Conservation (phyloP, 371 early-diverging fungal species). For the Zopfochytrium polystomum region DNA sequence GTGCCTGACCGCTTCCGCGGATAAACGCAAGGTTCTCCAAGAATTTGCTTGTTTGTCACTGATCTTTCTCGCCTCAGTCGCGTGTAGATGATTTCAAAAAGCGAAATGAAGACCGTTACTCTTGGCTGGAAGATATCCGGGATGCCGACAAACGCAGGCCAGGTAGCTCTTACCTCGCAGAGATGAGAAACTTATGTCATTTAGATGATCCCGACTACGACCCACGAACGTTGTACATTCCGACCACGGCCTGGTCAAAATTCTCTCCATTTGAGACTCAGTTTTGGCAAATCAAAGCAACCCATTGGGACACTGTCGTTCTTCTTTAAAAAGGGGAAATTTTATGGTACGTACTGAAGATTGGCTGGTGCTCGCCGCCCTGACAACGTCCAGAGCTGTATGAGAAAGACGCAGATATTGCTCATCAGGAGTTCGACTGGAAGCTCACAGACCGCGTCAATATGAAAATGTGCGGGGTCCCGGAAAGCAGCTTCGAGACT, state of each 20-base stretch:
- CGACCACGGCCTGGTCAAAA: conserved; percentile 68
- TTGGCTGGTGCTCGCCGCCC: neutral
- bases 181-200: neutral
- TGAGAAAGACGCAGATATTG: conserved; percentile 98
- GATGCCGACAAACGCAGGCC: conserved; percentile 67
- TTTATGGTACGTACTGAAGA: conserved; percentile 67
- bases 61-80: no score
- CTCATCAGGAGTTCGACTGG: conserved; percentile 94
- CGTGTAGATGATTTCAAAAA: conserved; percentile 55
- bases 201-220: conserved; percentile 86
- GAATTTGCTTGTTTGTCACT: no score
- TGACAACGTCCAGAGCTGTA: conserved; percentile 79
- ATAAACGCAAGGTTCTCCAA: no score
- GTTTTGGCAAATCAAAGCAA: conserved; percentile 98
- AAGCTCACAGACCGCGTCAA: conserved; percentile 96
- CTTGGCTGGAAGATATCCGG: conserved; percentile 77
- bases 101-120: conserved; percentile 80
- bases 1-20: no score
- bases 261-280: conserved; percentile 99
- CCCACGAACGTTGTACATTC: conserved; percentile 89
- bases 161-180: conserved; percentile 9
- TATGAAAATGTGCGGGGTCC: conserved; percentile 99
- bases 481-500: conserved; percentile 90
- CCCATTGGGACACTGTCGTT: conserved; percentile 96
- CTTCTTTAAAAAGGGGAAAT: conserved; percentile 99